A percentile compares a stretch with the other conserved stretches of the same genome.
Evolutionary conservation across 305 asterid genomes (phyloP).

Genomic region (Solanum chacoense): DNA sequence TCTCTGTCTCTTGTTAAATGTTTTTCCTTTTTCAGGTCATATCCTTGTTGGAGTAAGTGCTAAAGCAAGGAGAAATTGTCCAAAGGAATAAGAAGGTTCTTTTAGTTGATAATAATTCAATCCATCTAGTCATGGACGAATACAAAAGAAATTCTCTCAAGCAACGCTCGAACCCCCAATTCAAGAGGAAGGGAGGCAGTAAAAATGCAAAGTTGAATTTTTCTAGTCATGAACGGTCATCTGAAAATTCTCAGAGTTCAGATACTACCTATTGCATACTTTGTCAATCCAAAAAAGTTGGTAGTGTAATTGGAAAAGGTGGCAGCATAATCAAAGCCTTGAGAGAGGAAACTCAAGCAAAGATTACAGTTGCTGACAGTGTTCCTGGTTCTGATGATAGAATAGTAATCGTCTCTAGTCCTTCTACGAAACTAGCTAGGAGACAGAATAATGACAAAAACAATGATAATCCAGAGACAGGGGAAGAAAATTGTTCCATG

Average conservation of each 20-base stretch:
- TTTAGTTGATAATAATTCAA: background rate
- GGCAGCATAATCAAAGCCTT: conserved; percentile 62
- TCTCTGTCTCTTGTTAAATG: background rate
- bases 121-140: conserved; percentile 41
- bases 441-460: conserved; percentile 16
- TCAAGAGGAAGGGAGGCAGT: conserved; percentile 42
- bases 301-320: conserved; percentile 85
- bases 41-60: background rate
- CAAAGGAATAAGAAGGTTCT: background rate
- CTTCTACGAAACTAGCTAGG: conserved; percentile 42
- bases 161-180: conserved; percentile 41
- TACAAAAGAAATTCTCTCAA: conserved; percentile 32
- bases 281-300: conserved; percentile 60
- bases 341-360: conserved; percentile 83
- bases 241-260: conserved; percentile 31
- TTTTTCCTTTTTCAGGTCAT: conserved; percentile 5
- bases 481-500: conserved; percentile 19
- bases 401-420: conserved; percentile 49
- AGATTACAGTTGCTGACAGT: conserved; percentile 61
- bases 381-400: conserved; percentile 70
- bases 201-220: conserved; percentile 40
- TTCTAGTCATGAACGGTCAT: conserved; percentile 24
- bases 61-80: background rate
- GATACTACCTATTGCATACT: conserved; percentile 57
- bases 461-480: conserved; percentile 7